Conservation (phyloP, 306 rosid species). For the Cicer bijugum region DNA sequence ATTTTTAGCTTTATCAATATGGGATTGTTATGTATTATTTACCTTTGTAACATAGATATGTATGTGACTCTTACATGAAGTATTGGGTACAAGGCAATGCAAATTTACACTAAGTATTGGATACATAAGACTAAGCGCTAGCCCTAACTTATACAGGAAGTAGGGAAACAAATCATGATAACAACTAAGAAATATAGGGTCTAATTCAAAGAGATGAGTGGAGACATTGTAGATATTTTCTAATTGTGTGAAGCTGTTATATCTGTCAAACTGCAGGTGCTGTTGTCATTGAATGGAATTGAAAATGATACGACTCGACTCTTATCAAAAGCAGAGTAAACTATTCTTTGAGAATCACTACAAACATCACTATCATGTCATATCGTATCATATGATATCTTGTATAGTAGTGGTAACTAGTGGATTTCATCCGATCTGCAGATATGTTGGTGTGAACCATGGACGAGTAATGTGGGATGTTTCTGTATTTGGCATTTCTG, state of each 20-base stretch:
- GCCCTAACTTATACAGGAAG: not conserved
- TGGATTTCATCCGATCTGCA: slow-evolving; percentile 50
- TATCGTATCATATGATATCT: not conserved
- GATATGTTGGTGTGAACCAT: slow-evolving; percentile 65
- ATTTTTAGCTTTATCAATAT: not conserved
- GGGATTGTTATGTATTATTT: slow-evolving; percentile 26
- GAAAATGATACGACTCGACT: slow-evolving; percentile 64
- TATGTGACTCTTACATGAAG: not conserved
- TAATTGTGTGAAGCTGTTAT: slow-evolving; percentile 7
- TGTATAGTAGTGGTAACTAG: slow-evolving; percentile 16
- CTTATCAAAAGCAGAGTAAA: slow-evolving; percentile 82
- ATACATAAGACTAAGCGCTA: not conserved
- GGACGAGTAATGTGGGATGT: slow-evolving; percentile 80
- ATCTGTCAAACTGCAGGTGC: slow-evolving; percentile 61
- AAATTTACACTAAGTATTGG: not conserved
- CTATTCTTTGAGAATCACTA: slow-evolving; percentile 37
- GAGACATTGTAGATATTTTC: slow-evolving; percentile 1
- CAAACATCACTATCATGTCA: slow-evolving; percentile 25
- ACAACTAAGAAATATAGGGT: not conserved
- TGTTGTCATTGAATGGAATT: slow-evolving; percentile 73
- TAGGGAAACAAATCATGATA: slow-evolving; percentile 4
- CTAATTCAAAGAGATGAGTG: not conserved
- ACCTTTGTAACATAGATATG: slow-evolving; percentile 19
- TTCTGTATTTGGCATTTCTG: slow-evolving; percentile 52
- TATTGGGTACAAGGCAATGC: not conserved